Base-by-base conservation (phyloP, 148 eudicot species). In the Agrostemma githago region DNA sequence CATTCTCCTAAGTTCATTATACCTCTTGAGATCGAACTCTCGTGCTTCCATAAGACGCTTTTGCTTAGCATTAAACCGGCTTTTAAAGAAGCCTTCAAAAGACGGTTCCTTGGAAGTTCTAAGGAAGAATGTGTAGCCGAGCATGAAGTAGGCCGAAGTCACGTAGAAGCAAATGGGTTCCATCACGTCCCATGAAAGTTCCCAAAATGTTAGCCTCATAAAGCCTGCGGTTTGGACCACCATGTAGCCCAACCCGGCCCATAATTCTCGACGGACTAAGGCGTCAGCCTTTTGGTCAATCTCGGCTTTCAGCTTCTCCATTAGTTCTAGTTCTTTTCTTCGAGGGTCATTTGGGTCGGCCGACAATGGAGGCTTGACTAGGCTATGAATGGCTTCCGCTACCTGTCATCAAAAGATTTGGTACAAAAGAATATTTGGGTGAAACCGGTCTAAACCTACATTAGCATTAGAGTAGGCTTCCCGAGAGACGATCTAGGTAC, bases 181-280 rank as follows among this genome's bases (percentile, higher is more conserved):
- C 99, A 95, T 95, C 4, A 95, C 99, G 80, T 95, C 99, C 99
- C 99, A 95, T 1, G 97, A 76, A 2, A 95, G 87, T 77, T 95
- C 99, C 97, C 99, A 95, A 62, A 92, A 95, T 17, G 99, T 95
- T 4, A 92, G 83, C 83, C 97, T 86, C 90, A 92, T 90, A 84
- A 95, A 95, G 2, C 80, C 94, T 1, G 88, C 91, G 1, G 99
- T 96, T 72, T 92, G 99, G 53, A 84, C 78, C 19, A 85, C 79
- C 56, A 96, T 73, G 85, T 76, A 90, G 34, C 91, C 92, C 8
- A 96, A 81, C 63, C 99, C 99, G 12, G 82, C 74, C 94, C 96
- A 92, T n/a, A 96, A 85, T 73, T 96, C 99, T 34, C 88, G 68
- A 0, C 85, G 84, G 2, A 90, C 99, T 62, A 88, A 74, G 4